Conservation (phyloP, 257 asterid species). For the Solanum tarapatanum region DNA sequence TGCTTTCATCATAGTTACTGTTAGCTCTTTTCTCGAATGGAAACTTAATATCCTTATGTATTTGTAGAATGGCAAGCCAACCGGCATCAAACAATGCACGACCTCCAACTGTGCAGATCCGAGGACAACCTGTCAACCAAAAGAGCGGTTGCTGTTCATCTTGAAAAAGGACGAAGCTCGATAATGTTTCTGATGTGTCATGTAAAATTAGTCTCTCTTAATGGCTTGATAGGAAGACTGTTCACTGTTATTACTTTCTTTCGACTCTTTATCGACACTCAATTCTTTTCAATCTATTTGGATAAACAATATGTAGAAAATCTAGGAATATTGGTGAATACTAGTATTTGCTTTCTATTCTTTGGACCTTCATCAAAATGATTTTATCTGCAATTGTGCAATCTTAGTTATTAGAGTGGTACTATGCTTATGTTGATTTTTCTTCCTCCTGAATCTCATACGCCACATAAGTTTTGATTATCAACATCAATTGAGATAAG, state of each 20-base stretch:
- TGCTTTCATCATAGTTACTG: not conserved
- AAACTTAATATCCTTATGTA: not conserved
- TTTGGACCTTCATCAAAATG: not conserved
- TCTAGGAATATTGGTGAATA: slow-evolving; percentile 24
- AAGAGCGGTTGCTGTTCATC: slow-evolving; percentile 79
- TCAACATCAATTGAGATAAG: not conserved
- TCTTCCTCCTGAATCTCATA: not conserved
- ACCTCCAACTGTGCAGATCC: slow-evolving; percentile 75
- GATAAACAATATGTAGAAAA: slow-evolving; percentile 37
- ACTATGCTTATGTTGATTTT: not conserved
- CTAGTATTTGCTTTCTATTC: slow-evolving; percentile 14
- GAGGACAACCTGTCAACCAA: slow-evolving; percentile 78
- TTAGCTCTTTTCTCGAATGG: not conserved
- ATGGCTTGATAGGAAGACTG: slow-evolving; percentile 17
- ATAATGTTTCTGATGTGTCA: slow-evolving; percentile 9
- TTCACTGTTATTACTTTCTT: slow-evolving; percentile 9
- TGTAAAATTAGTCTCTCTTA: slow-evolving; percentile 18
- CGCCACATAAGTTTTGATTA: not conserved
- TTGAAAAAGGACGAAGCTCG: slow-evolving; percentile 11
- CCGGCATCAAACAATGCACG: slow-evolving; percentile 62
- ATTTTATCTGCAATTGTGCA: not conserved
- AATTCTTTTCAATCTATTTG: slow-evolving; percentile 39
- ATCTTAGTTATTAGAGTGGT: not conserved
- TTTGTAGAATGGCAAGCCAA: slow-evolving; percentile 87
- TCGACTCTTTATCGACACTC: slow-evolving; percentile 8